phyloP scores from a whole-genome alignment of 2,329 filamentous ascomycete genomes.

The Phaeosphaeria sp. region DNA sequence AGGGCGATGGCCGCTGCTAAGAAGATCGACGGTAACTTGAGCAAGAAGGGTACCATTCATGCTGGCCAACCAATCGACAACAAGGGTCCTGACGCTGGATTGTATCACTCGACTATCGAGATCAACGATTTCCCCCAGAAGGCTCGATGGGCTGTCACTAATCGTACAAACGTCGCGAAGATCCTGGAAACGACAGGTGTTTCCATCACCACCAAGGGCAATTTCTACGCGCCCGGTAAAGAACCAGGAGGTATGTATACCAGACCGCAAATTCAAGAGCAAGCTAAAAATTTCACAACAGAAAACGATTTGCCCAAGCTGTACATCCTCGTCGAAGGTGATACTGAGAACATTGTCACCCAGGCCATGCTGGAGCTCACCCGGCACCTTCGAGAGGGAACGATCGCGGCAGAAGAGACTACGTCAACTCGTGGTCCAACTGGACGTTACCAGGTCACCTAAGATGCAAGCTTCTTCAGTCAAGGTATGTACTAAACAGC shows the following conservation, averaged over 20 bases:
- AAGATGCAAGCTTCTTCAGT: conserved; percentile 3
- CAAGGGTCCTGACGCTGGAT: conserved; percentile 94
- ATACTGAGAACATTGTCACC: conserved; percentile 90
- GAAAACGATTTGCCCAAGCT: conserved; percentile 82
- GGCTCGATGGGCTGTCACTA: conserved; percentile 97
- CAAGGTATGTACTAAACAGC: conserved; percentile 8
- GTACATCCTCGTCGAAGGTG: conserved; percentile 96
- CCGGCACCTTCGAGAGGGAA: conserved; percentile 86
- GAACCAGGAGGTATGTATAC: conserved; percentile 64
- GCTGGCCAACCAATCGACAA: conserved; percentile 96
- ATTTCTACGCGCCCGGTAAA: conserved; percentile 83
- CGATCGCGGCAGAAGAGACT: conserved; percentile 79
- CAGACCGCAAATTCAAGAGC: not conserved
- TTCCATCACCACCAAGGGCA: conserved; percentile 97
- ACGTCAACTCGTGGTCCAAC: conserved; percentile 80
- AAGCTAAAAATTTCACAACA: conserved; percentile 18
- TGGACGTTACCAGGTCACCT: conserved; percentile 79
- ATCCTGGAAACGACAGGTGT: conserved; percentile 94
- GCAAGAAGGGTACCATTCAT: conserved; percentile 86
- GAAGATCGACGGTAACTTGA: conserved; percentile 88
- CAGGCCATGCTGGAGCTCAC: conserved; percentile 91
- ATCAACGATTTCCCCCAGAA: conserved; percentile 99
- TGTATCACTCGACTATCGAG: conserved; percentile 94
- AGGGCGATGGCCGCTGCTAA: conserved; percentile 90
- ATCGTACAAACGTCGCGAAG: conserved; percentile 97